Conservation (phyloP, 1,284 basidiomycete species). For the Microbotryum lychnidis-dioicae region DNA sequence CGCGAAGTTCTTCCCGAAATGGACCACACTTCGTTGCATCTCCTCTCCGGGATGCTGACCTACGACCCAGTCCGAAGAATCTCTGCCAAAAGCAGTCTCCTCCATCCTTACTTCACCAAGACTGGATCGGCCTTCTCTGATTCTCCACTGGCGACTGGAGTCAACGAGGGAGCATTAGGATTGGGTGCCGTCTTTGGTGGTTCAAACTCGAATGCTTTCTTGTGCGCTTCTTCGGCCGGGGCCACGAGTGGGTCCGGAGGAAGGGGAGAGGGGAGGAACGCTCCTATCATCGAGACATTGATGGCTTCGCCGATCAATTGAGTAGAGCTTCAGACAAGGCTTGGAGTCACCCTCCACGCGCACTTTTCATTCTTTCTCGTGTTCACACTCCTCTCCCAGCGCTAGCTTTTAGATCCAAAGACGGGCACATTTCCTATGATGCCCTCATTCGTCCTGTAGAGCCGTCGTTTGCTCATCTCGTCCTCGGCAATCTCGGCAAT, state of each 20-base stretch:
- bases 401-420: background rate
- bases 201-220: conserved; percentile 2
- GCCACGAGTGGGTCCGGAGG: background rate
- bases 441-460: too few species aligned
- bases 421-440: too few species aligned
- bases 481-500: too few species aligned
- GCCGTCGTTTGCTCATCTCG: too few species aligned
- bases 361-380: background rate
- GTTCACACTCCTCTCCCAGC: background rate
- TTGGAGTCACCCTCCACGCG: background rate
- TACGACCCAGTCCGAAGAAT: conserved; percentile 92
- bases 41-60: conserved; percentile 69
- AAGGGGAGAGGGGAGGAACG: too few species aligned
- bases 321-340: background rate
- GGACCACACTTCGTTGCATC: conserved; percentile 56
- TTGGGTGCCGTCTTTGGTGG: background rate
- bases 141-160: too few species aligned
- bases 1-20: conserved; percentile 59
- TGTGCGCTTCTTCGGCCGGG: conserved; percentile 1
- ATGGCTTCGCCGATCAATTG: conserved; percentile 7
- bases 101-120: conserved; percentile 64
- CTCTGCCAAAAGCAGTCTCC: conserved; percentile 77
- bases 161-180: too few species aligned
- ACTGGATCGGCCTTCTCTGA: too few species aligned
- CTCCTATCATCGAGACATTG: background rate